Percentiles rank a stretch among this genome's conserved stretches.
Evolutionary conservation across 2,329 filamentous ascomycete genomes (phyloP).

Genomic region (Epichloe sibirici): DNA sequence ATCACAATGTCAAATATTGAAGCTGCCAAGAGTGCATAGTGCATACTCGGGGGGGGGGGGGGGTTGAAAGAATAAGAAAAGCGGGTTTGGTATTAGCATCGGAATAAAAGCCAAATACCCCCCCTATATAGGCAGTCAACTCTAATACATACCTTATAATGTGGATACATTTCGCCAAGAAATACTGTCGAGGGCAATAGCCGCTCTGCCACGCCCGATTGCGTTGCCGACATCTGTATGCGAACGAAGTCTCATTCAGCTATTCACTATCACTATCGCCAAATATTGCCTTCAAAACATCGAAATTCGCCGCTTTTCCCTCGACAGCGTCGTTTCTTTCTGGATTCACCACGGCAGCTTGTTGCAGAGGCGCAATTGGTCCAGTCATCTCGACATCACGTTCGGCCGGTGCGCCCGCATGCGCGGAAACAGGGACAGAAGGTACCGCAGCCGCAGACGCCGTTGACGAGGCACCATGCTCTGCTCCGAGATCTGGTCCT

Average conservation of each 20-base stretch:
- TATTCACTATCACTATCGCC: conserved; percentile 67
- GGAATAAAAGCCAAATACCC: too few species aligned
- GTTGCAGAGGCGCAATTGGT: background rate
- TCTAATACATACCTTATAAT: too few species aligned
- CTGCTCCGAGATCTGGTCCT: conserved; percentile 35
- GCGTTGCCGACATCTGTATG: background rate
- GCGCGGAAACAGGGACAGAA: background rate
- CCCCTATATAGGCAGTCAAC: too few species aligned
- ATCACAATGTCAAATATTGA: too few species aligned
- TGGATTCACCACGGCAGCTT: conserved; percentile 42
- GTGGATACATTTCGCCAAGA: too few species aligned
- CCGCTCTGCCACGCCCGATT: background rate
- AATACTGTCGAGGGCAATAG: too few species aligned
- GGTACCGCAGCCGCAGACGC: background rate
- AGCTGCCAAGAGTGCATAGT: too few species aligned
- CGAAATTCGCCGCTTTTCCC: conserved; percentile 60
- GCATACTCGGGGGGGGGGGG: too few species aligned
- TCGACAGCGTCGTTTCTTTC: conserved; percentile 60
- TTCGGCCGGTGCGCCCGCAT: background rate
- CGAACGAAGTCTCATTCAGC: background rate
- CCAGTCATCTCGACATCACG: background rate
- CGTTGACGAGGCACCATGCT: conserved; percentile 5
- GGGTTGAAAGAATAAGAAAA: too few species aligned
- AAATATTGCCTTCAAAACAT: conserved; percentile 87
- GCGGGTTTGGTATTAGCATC: too few species aligned